Conservation (phyloP, 192 early-diverging fungal genomes). For the Kickxella alabastrina region DNA sequence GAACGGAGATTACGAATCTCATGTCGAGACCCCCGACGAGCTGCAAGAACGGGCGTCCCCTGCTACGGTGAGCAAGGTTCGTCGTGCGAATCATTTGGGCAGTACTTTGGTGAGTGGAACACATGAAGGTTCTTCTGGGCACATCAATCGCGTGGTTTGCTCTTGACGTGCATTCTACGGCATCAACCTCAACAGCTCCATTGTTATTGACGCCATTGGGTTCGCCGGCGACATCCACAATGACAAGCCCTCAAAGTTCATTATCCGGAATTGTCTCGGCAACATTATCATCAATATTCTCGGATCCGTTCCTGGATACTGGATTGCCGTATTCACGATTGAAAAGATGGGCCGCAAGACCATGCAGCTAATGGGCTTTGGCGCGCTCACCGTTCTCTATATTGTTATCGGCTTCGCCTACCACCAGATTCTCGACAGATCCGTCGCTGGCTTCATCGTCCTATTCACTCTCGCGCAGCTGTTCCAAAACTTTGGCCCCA, state of each 20-base stretch:
- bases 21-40: conserved; percentile 2
- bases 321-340: conserved; percentile 86
- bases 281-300: conserved; percentile 87
- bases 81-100: conserved; percentile 52
- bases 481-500: conserved; percentile 97
- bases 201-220: conserved; percentile 69
- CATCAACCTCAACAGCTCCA: conserved; percentile 74
- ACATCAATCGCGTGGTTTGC: conserved; percentile 74
- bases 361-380: conserved; percentile 94
- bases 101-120: conserved; percentile 77
- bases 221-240: conserved; percentile 49
- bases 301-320: conserved; percentile 93
- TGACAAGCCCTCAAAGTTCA: conserved; percentile 36
- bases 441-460: conserved; percentile 57
- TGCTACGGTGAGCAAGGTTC: neutral
- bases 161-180: conserved; percentile 82
- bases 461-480: conserved; percentile 65
- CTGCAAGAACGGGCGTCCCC: neutral
- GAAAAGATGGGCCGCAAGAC: conserved; percentile 84
- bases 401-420: conserved; percentile 69
- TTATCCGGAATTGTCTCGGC: conserved; percentile 74
- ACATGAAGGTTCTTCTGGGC: conserved; percentile 76
- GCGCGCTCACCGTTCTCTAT: conserved; percentile 70
- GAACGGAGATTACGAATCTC: conserved; percentile 14
- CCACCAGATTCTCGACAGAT: conserved; percentile 59